phyloP scores from a whole-genome alignment of 2,329 filamentous ascomycete species.

The Epichloe aotearoae region DNA sequence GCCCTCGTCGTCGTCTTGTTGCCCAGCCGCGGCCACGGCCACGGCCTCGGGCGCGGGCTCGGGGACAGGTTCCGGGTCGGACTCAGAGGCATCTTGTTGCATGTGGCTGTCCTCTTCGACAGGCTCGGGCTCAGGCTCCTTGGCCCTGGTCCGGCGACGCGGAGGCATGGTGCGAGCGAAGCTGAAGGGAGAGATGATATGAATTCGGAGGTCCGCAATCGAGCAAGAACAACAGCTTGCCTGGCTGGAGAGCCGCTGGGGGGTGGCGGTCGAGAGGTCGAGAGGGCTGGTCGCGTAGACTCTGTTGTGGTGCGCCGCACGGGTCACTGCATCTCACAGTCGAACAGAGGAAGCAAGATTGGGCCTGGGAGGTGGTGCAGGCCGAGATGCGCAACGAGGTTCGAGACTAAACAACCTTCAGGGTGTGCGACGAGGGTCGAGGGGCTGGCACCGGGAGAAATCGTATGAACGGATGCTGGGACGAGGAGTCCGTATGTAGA shows the following conservation, averaged over 20 bases:
- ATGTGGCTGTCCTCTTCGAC: constrained; percentile 15
- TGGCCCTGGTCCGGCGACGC: constrained; percentile 22
- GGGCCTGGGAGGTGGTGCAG: neutral
- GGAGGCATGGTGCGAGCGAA: constrained; percentile 21
- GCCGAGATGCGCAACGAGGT: constrained; percentile 1
- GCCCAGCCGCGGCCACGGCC: constrained; percentile 1
- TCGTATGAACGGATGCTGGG: neutral
- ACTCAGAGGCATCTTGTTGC: constrained; percentile 10
- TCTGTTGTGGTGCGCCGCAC: constrained; percentile 8
- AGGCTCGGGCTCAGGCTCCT: constrained; percentile 16
- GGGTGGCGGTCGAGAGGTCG: constrained; percentile 2
- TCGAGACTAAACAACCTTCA: neutral
- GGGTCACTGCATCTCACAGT: constrained; percentile 13
- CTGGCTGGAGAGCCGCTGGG: constrained; percentile 1
- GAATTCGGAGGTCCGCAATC: constrained; percentile 2
- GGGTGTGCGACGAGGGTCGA: constrained; percentile 1
- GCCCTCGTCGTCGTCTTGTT: constrained; percentile 5
- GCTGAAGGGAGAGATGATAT: constrained; percentile 3
- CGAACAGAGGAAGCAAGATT: constrained; percentile 1
- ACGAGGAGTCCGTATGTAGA: neutral
- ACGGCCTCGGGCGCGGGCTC: constrained; percentile 4
- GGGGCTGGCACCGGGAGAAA: neutral
- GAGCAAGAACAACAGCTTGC: neutral
- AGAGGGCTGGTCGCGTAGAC: constrained; percentile 9
- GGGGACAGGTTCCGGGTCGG: constrained; percentile 4